These are phyloP conservation scores for Chlorencoelia australis DNA, from an alignment of 2,329 filamentous ascomycete genomes.

Conservation along the genomic window DNA sequence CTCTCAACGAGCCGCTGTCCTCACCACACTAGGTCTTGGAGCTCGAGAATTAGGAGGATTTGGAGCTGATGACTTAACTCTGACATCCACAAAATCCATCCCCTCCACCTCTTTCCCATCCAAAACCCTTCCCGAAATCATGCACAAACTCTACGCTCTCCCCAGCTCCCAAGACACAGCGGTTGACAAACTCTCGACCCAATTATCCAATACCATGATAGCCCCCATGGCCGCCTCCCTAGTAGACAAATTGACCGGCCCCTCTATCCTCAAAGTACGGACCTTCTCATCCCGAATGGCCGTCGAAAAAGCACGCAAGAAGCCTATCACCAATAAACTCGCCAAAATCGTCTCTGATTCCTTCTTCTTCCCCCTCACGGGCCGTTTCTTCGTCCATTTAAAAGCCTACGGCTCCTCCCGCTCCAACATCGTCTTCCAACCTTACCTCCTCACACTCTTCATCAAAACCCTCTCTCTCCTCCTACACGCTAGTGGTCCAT, in stretches of 20 bases:
- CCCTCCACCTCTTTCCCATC: constrained; percentile 56
- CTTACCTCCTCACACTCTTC: constrained; percentile 67
- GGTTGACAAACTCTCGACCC: constrained; percentile 57
- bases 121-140: constrained; percentile 62
- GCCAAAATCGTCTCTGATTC: constrained; percentile 62
- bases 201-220: constrained; percentile 63
- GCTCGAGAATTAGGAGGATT: constrained; percentile 79
- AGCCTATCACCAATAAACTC: constrained; percentile 64
- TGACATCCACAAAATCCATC: constrained; percentile 26
- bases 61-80: constrained; percentile 32
- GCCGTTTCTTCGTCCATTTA: constrained; percentile 61
- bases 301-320: constrained; percentile 45
- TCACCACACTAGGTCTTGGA: constrained; percentile 72
- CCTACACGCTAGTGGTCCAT: constrained; percentile 72
- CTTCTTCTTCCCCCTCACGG: constrained; percentile 82
- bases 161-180: constrained; percentile 23
- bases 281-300: constrained; percentile 75
- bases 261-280: constrained; percentile 76
- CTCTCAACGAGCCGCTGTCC: constrained; percentile 69
- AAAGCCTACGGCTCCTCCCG: constrained; percentile 40
- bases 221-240: constrained; percentile 72
- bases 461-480: constrained; percentile 79
- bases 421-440: constrained; percentile 57
- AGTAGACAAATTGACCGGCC: constrained; percentile 69
- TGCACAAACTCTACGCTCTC: constrained; percentile 60